phyloP scores from a whole-genome alignment of 495 filamentous ascomycete species.

The Tuber borchii region DNA sequence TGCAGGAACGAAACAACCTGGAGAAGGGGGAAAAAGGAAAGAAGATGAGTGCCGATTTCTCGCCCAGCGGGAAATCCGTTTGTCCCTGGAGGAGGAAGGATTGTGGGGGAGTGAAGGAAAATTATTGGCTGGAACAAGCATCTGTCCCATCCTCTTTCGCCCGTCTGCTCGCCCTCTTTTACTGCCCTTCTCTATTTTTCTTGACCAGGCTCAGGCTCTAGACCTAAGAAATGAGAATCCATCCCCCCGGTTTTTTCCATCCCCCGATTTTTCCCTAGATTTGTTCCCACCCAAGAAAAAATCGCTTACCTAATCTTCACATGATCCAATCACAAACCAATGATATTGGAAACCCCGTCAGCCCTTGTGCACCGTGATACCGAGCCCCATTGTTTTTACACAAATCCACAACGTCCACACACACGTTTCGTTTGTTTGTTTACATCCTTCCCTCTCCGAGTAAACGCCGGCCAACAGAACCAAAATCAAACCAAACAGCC shows the following conservation, averaged over 20 bases:
- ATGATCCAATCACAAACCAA: not conserved
- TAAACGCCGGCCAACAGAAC: not conserved
- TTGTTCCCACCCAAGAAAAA: not conserved
- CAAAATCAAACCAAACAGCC: not conserved
- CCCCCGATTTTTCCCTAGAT: not conserved
- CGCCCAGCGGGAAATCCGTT: not conserved
- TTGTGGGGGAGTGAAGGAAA: not conserved
- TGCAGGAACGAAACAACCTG: not conserved
- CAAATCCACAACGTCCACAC: not conserved
- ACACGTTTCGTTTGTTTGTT: conserved; percentile 1
- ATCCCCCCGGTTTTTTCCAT: not conserved
- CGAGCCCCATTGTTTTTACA: not conserved
- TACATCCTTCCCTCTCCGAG: not conserved
- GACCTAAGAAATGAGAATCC: not conserved
- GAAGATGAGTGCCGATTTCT: not conserved
- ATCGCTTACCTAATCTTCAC: not conserved
- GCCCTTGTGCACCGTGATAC: not conserved
- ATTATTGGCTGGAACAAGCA: not conserved
- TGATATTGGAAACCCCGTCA: not conserved
- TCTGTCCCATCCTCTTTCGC: not conserved
- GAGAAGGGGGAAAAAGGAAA: not conserved
- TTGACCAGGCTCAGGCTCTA: not conserved
- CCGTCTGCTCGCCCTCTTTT: not conserved
- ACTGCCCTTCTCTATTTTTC: not conserved
- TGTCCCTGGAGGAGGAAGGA: not conserved